phyloP scores from a whole-genome alignment of 2,329 filamentous ascomycete genomes.

The Kalaharituber pfeilii region DNA sequence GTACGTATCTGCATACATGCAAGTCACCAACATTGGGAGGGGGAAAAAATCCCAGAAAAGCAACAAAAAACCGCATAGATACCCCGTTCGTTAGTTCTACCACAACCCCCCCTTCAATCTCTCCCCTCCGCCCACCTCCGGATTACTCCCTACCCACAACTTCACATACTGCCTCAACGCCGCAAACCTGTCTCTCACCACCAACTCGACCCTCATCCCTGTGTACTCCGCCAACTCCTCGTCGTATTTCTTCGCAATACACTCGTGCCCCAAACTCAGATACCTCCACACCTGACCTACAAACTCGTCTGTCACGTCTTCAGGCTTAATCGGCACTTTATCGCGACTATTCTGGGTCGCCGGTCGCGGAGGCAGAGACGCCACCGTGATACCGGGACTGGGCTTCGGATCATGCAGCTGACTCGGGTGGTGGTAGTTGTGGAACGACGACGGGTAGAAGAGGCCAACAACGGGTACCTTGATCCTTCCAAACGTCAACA shows the following conservation, averaged over 20 bases:
- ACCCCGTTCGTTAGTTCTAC: slow-evolving; percentile 3
- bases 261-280: slow-evolving; percentile 20
- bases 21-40: too few relatives aligned
- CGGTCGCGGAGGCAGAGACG: slow-evolving; percentile 15
- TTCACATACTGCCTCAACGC: slow-evolving; percentile 21
- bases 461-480: background rate
- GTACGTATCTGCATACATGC: background rate
- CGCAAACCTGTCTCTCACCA: slow-evolving; percentile 16
- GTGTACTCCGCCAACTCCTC: slow-evolving; percentile 19
- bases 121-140: slow-evolving; percentile 19
- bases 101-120: slow-evolving; percentile 17
- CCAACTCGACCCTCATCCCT: slow-evolving; percentile 11
- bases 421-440: background rate
- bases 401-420: background rate
- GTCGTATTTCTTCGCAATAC: slow-evolving; percentile 21
- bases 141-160: slow-evolving; percentile 20
- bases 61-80: background rate
- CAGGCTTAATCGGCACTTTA: background rate
- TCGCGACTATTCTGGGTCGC: slow-evolving; percentile 6
- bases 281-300: slow-evolving; percentile 20
- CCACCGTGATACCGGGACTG: slow-evolving; percentile 17
- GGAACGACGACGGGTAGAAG: background rate
- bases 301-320: slow-evolving; percentile 20
- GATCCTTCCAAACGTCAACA: slow-evolving; percentile 14
- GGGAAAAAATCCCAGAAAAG: too few relatives aligned